Conservation (phyloP, 2,329 filamentous ascomycete genomes). For the Aurifilum marmelostoma region DNA sequence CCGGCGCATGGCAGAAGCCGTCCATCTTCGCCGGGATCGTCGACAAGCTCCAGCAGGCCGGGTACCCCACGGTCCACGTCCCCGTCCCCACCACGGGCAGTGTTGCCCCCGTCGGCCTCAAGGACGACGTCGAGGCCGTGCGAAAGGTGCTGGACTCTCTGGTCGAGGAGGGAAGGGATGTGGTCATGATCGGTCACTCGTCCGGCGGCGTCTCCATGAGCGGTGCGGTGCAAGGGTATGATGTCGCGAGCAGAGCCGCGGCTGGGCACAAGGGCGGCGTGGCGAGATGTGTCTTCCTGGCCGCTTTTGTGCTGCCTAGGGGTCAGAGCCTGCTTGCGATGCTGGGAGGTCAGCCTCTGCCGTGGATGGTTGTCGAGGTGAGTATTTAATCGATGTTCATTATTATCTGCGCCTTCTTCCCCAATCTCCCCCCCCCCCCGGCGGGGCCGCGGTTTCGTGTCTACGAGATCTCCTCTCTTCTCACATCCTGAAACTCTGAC, state of each 20-base stretch:
- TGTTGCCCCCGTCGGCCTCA: conserved; percentile 1
- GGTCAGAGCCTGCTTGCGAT: conserved; percentile 32
- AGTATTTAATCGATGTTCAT: no score
- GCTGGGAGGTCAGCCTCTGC: conserved; percentile 33
- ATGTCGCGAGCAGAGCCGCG: conserved; percentile 36
- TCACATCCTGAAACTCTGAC: background rate
- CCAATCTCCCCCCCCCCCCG: background rate
- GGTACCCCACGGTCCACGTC: conserved; percentile 39
- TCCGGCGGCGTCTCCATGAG: conserved; percentile 39
- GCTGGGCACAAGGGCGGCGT: conserved; percentile 41
- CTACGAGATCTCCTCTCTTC: background rate
- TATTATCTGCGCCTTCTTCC: background rate
- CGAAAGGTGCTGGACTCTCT: conserved; percentile 30
- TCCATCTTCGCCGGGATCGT: conserved; percentile 35
- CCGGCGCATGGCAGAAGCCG: conserved; percentile 41
- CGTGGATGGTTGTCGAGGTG: conserved; percentile 34
- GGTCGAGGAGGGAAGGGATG: conserved; percentile 36
- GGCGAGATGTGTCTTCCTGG: conserved; percentile 36
- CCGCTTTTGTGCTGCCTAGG: conserved; percentile 34
- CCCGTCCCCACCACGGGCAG: conserved; percentile 30
- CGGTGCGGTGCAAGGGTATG: conserved; percentile 36
- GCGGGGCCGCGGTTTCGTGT: no score
- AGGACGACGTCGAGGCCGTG: conserved; percentile 37
- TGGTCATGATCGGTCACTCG: conserved; percentile 39
- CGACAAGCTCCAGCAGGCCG: conserved; percentile 34